Evolutionary conservation across 106 monocot genomes (phyloP), one percentile per base, ranked within the genome.

Genomic region (Gastrodia elata): DNA sequence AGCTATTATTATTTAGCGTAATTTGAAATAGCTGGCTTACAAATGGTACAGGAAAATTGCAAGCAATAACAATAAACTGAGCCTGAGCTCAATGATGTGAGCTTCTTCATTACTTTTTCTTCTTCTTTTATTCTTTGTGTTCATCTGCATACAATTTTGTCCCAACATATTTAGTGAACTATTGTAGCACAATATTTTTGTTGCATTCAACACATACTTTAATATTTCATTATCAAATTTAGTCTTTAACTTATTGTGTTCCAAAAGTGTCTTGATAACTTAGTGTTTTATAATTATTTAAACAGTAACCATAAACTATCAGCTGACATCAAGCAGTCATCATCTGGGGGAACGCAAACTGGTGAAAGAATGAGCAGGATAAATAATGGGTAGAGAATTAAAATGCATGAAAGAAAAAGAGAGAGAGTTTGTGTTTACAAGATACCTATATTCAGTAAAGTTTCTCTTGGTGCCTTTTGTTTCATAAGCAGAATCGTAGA

Each of bases 391-490:
- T 8, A 42, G 42, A 11, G 42, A 42, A 14, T 1, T 8, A 42
- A 14, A 42, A 14, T 9, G 42, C 13, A 1, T 15, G 44, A 44
- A 18, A 14, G 44, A 16, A 18, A 16, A 2, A 16, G 13, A 46
- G 46, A 40, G 40, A 4, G 9, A 5, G 4, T 40, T 4, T 40
- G 40, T 8, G 40, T 46, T 15, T 15, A 18, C 13, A 16, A 2
- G 46, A 46, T 46, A 88, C 91, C 91, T 91, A 48, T 88, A 84
- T 36, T 87, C 94, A 78, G 75, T 49, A 39, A 84, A 68, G 33
- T 80, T 77, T 40, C 94, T 65, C 68, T 94, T 94, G 5, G 68
- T 71, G 5, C 83, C 86, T 68, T 87, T 86, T 79, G 81, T 91
- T 49, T 83, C 81, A 36, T 81, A 72, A 59, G 75, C 79, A 75